Conservation (phyloP, 805 yeast species). For the Candida pini region DNA sequence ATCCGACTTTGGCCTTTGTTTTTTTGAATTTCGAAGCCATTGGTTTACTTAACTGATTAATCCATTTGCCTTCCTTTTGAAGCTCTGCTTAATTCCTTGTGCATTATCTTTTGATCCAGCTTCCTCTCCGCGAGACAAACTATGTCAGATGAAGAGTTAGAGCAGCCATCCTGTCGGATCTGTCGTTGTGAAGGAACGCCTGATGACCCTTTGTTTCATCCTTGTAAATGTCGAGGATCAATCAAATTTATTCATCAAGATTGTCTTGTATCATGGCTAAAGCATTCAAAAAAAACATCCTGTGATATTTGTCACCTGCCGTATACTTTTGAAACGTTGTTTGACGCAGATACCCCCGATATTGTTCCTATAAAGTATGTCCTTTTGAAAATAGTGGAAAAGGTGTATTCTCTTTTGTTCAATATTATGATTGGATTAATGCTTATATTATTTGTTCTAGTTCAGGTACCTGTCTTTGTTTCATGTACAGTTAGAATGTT, state of each 20-base stretch:
- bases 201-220: constrained; percentile 78
- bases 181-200: constrained; percentile 88
- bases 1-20: no score
- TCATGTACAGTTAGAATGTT: constrained; percentile 46
- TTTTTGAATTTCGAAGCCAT: no score
- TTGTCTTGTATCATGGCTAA: constrained; percentile 85
- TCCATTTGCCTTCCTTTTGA: no score
- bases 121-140: no score
- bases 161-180: constrained; percentile 72
- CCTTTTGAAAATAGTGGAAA: constrained; percentile 28
- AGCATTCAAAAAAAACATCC: constrained; percentile 53
- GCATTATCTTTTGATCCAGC: no score
- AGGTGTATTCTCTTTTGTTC: constrained; percentile 9
- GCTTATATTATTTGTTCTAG: constrained; percentile 35
- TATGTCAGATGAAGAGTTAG: no score
- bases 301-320: constrained; percentile 88
- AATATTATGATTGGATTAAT: constrained; percentile 25
- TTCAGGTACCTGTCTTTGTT: constrained; percentile 58
- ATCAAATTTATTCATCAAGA: constrained; percentile 91
- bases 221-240: constrained; percentile 92
- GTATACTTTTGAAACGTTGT: constrained; percentile 45
- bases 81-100: no score
- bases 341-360: constrained; percentile 39
- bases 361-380: constrained; percentile 52
- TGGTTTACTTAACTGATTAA: no score